Evolutionary conservation across 2,329 filamentous ascomycete species (phyloP), one percentile per base, ranked within the genome.

Genomic region (Pseudogymnoascus sp.): DNA sequence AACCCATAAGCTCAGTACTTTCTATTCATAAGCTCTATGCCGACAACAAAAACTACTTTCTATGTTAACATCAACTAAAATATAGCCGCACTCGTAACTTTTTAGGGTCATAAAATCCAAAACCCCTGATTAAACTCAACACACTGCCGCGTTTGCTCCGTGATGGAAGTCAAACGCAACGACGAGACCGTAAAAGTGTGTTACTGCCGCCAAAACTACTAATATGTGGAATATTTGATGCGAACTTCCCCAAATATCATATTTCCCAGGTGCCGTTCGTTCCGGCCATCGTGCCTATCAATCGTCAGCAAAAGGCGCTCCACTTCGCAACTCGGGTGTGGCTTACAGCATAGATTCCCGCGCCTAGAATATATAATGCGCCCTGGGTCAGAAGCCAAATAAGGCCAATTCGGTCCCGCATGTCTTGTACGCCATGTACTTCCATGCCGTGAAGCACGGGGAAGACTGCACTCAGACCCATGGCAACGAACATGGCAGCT

Each of bases 191-290:
- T 86, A 86, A 65, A 97, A 79, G 78, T 99, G 95, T 24, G 88
- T 84, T 1, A 84, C 82, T 0, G 91, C 93, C 0, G 95, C 95
- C 65, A 92, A 75, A 14, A 97, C 80, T 29, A 99, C 93, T 67
- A 95, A 82, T 40, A 96, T 79, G 77, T 99, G 95, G 75, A 99
- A 99, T 67, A 99, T 89, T 77, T 99, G 95, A 76, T 99, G 95
- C 19, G 91, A 96, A 73, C 87, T 92, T 38, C 95, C 93, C 84
- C 90, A 90, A 61, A 97, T 90, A 76, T 99, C 95, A 72, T 93
- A 97, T 6, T 75, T 79, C 1, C 91, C 90, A 0, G 93, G 95
- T 50, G 79, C 83, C 71, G 82, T 85, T 65, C 91, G 82, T 77
- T 99, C 95, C 0, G 95, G 95, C 76, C 93, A 86, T 38, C 95